Evolutionary conservation across 495 filamentous ascomycete species (phyloP), one percentile per base, ranked within the genome.

Genomic region (Niebla homalea): DNA sequence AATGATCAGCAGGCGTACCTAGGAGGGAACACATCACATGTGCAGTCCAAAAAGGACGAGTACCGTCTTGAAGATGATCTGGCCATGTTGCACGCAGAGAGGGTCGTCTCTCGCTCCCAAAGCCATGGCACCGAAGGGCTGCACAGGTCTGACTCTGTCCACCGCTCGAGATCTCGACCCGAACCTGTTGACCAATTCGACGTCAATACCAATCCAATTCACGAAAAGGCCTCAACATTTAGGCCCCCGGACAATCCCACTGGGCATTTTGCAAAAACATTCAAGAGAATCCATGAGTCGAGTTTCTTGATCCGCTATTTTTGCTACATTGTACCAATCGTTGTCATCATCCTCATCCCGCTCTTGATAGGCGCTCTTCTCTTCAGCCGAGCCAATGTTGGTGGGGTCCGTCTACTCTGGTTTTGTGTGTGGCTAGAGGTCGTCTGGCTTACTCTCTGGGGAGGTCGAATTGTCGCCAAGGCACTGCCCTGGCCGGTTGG

Each of bases 391-490:
- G 77, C 84, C 3, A 80, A 68, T 18, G 80, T 87, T 7, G 90
- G 89, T 2, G 88, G 80, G 32, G 86, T 95, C 2, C 49, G 75
- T 53, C 61, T 96, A 49, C 68, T 87, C 44, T 97, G 90, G 90
- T 96, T 97, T 54, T 81, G 84, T 39, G 85, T 96, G 43, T 97
- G 90, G 90, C 71, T 97, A 42, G 85, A 94, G 62, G 83, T 94
- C 21, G 77, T 96, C 39, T 97, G 90, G 90, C 68, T 94, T 38
- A 87, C 87, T 2, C 70, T 96, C 0, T 97, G 92, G 92, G 83
- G 79, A 22, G 82, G 82, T 48, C 68, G 83, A 66, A 83, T 96
- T 46, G 66, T 86, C 10, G 79, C 85, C 5, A 84, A 89, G 59
- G 72, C 76, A 39, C 69, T 96, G 42, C 90, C 92, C 3, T 74